A percentile compares a stretch with the other conserved stretches of the same genome.
Evolutionary conservation across 305 asterid genomes (phyloP).

Genomic region (Caryopteris hybrid): DNA sequence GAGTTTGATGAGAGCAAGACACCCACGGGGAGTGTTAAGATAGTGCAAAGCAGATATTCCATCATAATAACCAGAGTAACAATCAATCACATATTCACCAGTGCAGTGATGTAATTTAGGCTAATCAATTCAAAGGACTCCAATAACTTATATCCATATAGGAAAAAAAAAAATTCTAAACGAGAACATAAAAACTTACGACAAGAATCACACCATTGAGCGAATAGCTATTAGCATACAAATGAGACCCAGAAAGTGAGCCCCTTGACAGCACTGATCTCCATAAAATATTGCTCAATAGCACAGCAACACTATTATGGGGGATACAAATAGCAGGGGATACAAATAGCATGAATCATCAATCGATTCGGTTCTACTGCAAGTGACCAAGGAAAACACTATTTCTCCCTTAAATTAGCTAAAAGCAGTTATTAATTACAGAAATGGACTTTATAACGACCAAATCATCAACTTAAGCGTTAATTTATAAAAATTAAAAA

Average conservation of each 20-base stretch:
- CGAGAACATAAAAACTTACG: neutral
- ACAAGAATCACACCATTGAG: neutral
- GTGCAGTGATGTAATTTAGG: neutral
- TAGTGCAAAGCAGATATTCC: neutral
- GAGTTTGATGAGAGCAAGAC: slow-evolving; percentile 2
- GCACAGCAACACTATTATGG: neutral
- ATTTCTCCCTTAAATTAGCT: slow-evolving; percentile 1
- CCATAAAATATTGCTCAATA: neutral
- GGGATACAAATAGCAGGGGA: too few species aligned
- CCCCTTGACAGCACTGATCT: neutral
- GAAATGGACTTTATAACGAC: neutral
- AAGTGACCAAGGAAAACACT: neutral
- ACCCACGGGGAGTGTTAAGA: neutral
- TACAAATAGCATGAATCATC: neutral
- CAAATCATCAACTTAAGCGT: neutral
- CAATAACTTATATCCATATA: neutral
- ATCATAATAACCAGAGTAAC: neutral
- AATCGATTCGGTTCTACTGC: neutral
- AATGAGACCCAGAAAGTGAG: neutral
- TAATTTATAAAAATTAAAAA: slow-evolving; percentile 2
- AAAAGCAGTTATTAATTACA: neutral
- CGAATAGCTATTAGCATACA: neutral
- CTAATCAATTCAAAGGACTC: neutral
- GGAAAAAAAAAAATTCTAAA: neutral
- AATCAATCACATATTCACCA: slow-evolving; percentile 6